Percentiles rank a stretch among this genome's conserved stretches.
These are phyloP conservation scores for Axilococcus clingmanii DNA, from an alignment of 139 green algal species.

Conservation along the genomic window DNA sequence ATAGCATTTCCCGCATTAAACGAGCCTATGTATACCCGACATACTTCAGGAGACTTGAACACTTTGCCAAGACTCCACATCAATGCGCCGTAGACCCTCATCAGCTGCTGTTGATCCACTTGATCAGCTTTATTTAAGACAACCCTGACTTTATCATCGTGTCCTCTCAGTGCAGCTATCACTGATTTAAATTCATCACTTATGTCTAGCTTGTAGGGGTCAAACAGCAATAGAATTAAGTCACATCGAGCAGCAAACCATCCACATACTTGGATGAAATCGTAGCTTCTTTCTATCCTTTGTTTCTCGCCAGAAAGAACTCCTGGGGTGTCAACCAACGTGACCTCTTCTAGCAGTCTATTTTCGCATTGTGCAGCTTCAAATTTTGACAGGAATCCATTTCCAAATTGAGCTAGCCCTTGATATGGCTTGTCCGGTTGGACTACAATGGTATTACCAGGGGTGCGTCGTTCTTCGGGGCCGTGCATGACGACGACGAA, in stretches of 20 bases:
- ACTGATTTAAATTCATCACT: conserved; percentile 92
- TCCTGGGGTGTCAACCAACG: conserved; percentile 85
- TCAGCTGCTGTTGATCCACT: conserved; percentile 89
- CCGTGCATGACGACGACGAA: conserved; percentile 90
- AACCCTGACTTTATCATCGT: conserved; percentile 93
- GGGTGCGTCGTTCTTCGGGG: conserved; percentile 67
- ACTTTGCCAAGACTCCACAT: conserved; percentile 97
- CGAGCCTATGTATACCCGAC: conserved; percentile 87
- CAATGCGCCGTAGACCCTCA: conserved; percentile 97
- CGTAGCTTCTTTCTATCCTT: conserved; percentile 86
- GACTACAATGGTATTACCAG: conserved; percentile 95
- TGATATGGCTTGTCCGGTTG: conserved; percentile 80
- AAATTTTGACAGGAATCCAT: conserved; percentile 90
- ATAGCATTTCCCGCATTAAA: conserved; percentile 64
- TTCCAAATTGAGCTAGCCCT: conserved; percentile 54
- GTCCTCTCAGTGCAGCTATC: conserved; percentile 62
- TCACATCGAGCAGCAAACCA: conserved; percentile 90
- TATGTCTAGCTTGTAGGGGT: conserved; percentile 94
- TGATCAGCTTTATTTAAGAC: conserved; percentile 96
- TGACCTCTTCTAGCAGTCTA: conserved; percentile 83
- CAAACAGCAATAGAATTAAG: conserved; percentile 96
- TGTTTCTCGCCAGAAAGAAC: conserved; percentile 96
- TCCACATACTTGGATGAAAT: conserved; percentile 79
- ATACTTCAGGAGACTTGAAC: conserved; percentile 84
- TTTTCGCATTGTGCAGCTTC: conserved; percentile 69